phyloP scores from a whole-genome alignment of 2,329 filamentous ascomycete species.

The Capronia epimyces region DNA sequence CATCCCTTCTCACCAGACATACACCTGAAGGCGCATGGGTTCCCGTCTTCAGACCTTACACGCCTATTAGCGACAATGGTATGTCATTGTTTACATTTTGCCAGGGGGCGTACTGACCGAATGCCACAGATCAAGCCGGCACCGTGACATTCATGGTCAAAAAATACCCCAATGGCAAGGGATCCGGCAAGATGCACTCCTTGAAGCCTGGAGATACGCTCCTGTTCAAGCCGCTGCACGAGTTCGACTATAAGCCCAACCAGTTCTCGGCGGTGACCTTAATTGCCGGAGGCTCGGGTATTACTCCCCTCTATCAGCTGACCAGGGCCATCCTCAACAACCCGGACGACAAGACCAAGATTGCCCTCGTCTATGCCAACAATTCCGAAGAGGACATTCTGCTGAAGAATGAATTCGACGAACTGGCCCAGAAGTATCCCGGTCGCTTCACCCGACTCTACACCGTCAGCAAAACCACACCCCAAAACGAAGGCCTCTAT shows the following conservation, averaged over 20 bases:
- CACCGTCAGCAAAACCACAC: slow-evolving; percentile 46
- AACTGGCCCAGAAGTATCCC: slow-evolving; percentile 47
- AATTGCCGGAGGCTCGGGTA: slow-evolving; percentile 66
- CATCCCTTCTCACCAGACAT: slow-evolving; percentile 56
- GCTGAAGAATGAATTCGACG: slow-evolving; percentile 52
- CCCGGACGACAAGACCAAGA: slow-evolving; percentile 55
- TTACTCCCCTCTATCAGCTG: slow-evolving; percentile 65
- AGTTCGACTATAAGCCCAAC: slow-evolving; percentile 51
- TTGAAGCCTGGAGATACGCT: slow-evolving; percentile 58
- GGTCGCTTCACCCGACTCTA: slow-evolving; percentile 55
- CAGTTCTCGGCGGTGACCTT: slow-evolving; percentile 51
- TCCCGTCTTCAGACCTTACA: slow-evolving; percentile 62
- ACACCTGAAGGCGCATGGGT: slow-evolving; percentile 54
- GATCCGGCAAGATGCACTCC: slow-evolving; percentile 61
- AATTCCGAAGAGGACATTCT: slow-evolving; percentile 61
- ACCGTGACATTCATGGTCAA: slow-evolving; percentile 62
- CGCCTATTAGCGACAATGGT: slow-evolving; percentile 54
- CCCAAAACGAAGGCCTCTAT: slow-evolving; percentile 37
- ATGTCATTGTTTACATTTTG: slow-evolving; percentile 19
- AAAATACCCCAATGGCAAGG: slow-evolving; percentile 60
- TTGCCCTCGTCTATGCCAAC: slow-evolving; percentile 62
- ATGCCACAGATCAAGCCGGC: slow-evolving; percentile 49
- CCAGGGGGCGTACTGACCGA: slow-evolving; percentile 7
- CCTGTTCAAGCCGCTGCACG: slow-evolving; percentile 53
- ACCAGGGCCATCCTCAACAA: slow-evolving; percentile 58